A percentile compares a stretch with the other conserved stretches of the same genome.
phyloP scores from a whole-genome alignment of 352 stramenopile species.

The Phytopythium cucurbitacearum region DNA sequence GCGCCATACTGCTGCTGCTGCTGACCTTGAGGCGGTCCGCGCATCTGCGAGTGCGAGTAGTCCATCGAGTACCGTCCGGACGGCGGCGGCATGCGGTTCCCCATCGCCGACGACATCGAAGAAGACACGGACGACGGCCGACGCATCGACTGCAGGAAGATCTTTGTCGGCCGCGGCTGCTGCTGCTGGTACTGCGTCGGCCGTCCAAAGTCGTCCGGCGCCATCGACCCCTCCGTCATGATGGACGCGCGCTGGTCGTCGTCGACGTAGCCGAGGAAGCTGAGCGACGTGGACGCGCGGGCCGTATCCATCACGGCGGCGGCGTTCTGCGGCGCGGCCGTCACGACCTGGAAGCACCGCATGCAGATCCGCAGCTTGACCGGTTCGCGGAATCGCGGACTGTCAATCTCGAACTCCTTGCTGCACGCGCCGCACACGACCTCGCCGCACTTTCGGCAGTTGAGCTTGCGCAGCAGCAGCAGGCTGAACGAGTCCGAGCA shows the following conservation, averaged over 20 bases:
- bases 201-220: neutral
- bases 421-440: conserved; percentile 83
- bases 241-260: conserved; percentile 56
- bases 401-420: conserved; percentile 76
- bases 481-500: conserved; percentile 85
- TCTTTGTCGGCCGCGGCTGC: conserved; percentile 41
- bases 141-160: conserved; percentile 73
- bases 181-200: conserved; percentile 1
- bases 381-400: conserved; percentile 27
- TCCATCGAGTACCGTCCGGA: neutral
- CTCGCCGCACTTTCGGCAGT: conserved; percentile 85
- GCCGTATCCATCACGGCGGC: conserved; percentile 44
- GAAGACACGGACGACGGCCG: conserved; percentile 8
- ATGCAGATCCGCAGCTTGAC: conserved; percentile 84
- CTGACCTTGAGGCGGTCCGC: conserved; percentile 1
- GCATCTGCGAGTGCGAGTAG: neutral
- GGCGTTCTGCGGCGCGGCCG: conserved; percentile 48
- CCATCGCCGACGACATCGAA: neutral
- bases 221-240: conserved; percentile 35
- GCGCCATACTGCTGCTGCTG: conserved; percentile 6
- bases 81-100: neutral
- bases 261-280: conserved; percentile 64
- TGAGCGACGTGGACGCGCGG: conserved; percentile 50
- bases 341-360: conserved; percentile 80
- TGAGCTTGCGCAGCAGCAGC: conserved; percentile 76